Conservation (phyloP, 2,329 filamentous ascomycete species). For the Cytospora chrysosperma region DNA sequence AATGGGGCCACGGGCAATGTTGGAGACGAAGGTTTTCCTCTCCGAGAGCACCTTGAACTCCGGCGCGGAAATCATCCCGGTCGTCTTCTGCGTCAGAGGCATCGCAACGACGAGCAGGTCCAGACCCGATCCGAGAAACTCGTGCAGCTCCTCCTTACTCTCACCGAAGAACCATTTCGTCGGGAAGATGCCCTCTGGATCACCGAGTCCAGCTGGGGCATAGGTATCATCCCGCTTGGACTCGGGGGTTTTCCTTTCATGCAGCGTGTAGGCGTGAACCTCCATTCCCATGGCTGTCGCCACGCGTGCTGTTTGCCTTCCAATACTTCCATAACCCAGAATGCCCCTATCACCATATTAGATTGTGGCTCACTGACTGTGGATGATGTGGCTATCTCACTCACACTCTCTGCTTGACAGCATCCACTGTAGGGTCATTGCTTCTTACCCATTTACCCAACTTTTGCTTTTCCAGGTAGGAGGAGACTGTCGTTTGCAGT, state of each 20-base stretch:
- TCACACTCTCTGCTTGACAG: constrained; percentile 50
- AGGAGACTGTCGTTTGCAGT: constrained; percentile 39
- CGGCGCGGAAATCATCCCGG: constrained; percentile 48
- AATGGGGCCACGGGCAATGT: constrained; percentile 64
- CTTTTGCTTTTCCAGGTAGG: constrained; percentile 45
- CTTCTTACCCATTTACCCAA: constrained; percentile 44
- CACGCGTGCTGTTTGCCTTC: constrained; percentile 54
- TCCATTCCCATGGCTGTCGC: constrained; percentile 67
- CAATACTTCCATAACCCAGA: constrained; percentile 55
- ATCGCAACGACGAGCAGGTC: constrained; percentile 53
- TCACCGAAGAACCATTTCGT: constrained; percentile 51
- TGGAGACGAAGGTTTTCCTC: constrained; percentile 61
- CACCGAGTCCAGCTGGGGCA: constrained; percentile 64
- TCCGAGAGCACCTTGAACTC: constrained; percentile 48
- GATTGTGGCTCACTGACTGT: neutral
- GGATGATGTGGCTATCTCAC: constrained; percentile 24
- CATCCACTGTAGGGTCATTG: constrained; percentile 39
- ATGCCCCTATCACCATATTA: constrained; percentile 41
- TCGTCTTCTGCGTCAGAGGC: constrained; percentile 50
- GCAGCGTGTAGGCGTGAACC: constrained; percentile 73
- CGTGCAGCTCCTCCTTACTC: constrained; percentile 43
- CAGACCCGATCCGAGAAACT: constrained; percentile 50
- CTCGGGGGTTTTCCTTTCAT: constrained; percentile 64
- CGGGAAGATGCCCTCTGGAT: constrained; percentile 49
- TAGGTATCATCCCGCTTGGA: constrained; percentile 64